Conservation (phyloP, 2,329 filamentous ascomycete species). For the Shiraia sp. region DNA sequence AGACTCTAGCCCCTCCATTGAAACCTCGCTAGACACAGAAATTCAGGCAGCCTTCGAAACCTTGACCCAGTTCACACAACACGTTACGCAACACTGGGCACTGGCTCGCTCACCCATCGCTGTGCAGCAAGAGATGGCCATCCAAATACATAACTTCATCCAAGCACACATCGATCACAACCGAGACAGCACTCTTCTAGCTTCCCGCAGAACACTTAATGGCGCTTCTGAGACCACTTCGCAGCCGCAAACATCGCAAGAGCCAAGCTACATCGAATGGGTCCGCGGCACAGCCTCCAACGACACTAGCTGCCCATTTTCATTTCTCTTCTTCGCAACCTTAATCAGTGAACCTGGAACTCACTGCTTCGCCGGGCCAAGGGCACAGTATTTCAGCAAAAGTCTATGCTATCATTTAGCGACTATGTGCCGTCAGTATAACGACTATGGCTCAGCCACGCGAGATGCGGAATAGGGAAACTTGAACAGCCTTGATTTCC, state of each 20-base stretch:
- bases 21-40: no score
- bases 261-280: slow-evolving; percentile 15
- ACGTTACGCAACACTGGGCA: not conserved
- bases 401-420: slow-evolving; percentile 22
- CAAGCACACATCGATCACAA: slow-evolving; percentile 1
- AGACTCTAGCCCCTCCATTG: no score
- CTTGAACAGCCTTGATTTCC: slow-evolving; percentile 16
- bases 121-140: slow-evolving; percentile 4
- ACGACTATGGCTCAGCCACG: slow-evolving; percentile 27
- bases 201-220: not conserved
- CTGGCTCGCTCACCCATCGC: not conserved
- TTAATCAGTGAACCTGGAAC: slow-evolving; percentile 8
- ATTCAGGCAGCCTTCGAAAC: not conserved
- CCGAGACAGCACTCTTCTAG: slow-evolving; percentile 8
- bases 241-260: not conserved
- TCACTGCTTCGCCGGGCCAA: no score
- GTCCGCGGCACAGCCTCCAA: slow-evolving; percentile 16
- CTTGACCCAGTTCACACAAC: slow-evolving; percentile 1
- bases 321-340: slow-evolving; percentile 23
- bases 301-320: slow-evolving; percentile 24
- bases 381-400: slow-evolving; percentile 14
- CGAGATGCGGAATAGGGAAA: slow-evolving; percentile 32
- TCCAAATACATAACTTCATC: slow-evolving; percentile 11
- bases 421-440: slow-evolving; percentile 30
- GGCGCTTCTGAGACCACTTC: not conserved